Conservation (phyloP, 177 flowering plant genomes). For the Vitis hybrid region DNA sequence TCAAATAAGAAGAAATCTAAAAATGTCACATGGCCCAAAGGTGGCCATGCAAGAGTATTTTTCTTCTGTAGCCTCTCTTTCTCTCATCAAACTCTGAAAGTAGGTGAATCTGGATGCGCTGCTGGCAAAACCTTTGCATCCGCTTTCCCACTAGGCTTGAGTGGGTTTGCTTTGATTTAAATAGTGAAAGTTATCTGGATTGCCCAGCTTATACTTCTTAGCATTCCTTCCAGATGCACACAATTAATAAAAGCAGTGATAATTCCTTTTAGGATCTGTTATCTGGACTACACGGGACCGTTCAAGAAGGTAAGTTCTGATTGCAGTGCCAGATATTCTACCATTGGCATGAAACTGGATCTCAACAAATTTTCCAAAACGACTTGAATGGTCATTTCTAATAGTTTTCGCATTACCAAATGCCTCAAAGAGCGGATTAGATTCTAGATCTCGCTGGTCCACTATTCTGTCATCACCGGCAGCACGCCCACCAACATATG, state of each 20-base stretch:
- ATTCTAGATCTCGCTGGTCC: conserved; percentile 99
- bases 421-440: conserved; percentile 98
- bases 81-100: too few relatives aligned
- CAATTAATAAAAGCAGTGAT: conserved; percentile 95
- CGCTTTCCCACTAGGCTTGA: too few relatives aligned
- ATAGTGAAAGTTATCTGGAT: conserved; percentile 85
- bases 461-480: conserved; percentile 83
- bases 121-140: too few relatives aligned
- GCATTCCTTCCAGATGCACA: conserved; percentile 95
- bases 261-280: conserved; percentile 91
- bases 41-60: too few relatives aligned
- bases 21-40: too few relatives aligned
- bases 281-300: conserved; percentile 98
- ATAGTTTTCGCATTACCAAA: conserved; percentile 98
- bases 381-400: conserved; percentile 97
- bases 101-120: too few relatives aligned
- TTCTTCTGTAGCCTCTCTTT: too few relatives aligned
- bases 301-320: conserved; percentile 92
- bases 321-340: conserved; percentile 99
- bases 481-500: conserved; percentile 94
- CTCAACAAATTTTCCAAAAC: conserved; percentile 98
- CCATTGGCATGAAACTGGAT: conserved; percentile 92
- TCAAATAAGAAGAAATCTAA: too few relatives aligned
- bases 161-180: conserved; percentile 81
- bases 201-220: conserved; percentile 73